Base-by-base conservation (phyloP, 495 filamentous ascomycete genomes). In the Pseudevernia furfuracea region DNA sequence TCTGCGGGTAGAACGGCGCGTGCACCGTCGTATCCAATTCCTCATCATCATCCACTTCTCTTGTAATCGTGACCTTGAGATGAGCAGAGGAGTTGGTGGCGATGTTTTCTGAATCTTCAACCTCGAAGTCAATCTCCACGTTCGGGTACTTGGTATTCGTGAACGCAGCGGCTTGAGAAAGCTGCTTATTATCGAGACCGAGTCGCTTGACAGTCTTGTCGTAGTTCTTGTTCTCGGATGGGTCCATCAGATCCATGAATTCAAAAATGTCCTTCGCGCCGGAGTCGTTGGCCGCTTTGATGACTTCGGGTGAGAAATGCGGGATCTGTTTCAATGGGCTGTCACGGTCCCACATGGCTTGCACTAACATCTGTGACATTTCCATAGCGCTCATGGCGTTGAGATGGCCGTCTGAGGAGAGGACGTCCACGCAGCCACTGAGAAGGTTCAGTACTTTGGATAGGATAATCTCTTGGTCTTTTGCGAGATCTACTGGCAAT, bases 311-410 rank as follows among this genome's bases (percentile, higher is more conserved):
- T 8, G 87, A 84, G 74, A 99, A 99, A 76, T 96, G 89, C 65
- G 94, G 94, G 68, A 99, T 96, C 77, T 99, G 94, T 79, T 96
- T 96, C 59, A 99, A 81, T 55, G 95, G 91, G 67, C 89, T 94
- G 74, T 99, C 94, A 30, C 91, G 88, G 78, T 97, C 92, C 94
- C 94, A 99, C 90, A 97, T 96, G 37, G 90, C 92, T 75, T 99
- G 94, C 25, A 99, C 92, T 62, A 93, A 89, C 94, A 99, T 99
- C 75, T 99, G 94, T 30, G 91, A 96, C 87, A 99, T 89, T 75
- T 99, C 94, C 94, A 99, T 99, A 34, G 95, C 94, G 69, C 86
- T 90, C 87, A 96, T 94, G 62, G 94, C 93, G 71, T 97, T 99
- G 59, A 97, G 76, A 66, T 97, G 92, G 57, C 93, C 95, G 62